A percentile compares a stretch with the other conserved stretches of the same genome.
These are phyloP conservation scores for Bruguiera gymnorhiza DNA, from an alignment of 345 rosid genomes.

Conservation along the genomic window DNA sequence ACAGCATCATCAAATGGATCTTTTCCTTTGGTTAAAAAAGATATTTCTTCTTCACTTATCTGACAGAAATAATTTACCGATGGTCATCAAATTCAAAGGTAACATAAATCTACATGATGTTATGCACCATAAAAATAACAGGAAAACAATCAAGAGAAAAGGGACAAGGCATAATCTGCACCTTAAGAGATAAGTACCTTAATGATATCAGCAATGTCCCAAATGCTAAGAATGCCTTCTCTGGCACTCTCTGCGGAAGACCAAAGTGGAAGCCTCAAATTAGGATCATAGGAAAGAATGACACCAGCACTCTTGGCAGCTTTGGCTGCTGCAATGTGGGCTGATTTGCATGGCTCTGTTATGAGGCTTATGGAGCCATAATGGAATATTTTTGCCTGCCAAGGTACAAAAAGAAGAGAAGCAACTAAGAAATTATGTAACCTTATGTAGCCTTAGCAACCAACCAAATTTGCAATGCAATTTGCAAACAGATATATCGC, in stretches of 20 bases:
- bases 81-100: background rate
- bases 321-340: conserved; percentile 87
- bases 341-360: conserved; percentile 92
- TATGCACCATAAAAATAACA: background rate
- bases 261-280: conserved; percentile 95
- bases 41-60: conserved; percentile 90
- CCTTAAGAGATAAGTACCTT: conserved; percentile 44
- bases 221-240: conserved; percentile 78
- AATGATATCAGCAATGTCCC: conserved; percentile 82
- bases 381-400: conserved; percentile 87
- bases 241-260: conserved; percentile 79
- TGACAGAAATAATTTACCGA: conserved; percentile 26
- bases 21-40: conserved; percentile 81
- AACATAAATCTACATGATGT: background rate
- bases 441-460: no score
- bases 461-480: background rate
- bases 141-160: background rate
- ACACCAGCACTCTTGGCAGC: conserved; percentile 94
- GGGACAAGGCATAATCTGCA: background rate
- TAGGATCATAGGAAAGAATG: conserved; percentile 82
- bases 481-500: background rate
- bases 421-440: background rate
- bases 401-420: conserved; percentile 6
- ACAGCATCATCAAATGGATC: conserved; percentile 89
- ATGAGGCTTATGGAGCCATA: conserved; percentile 97